Evolutionary conservation across 768 basidiomycete species (phyloP).

Genomic region (Lactarius indigo): DNA sequence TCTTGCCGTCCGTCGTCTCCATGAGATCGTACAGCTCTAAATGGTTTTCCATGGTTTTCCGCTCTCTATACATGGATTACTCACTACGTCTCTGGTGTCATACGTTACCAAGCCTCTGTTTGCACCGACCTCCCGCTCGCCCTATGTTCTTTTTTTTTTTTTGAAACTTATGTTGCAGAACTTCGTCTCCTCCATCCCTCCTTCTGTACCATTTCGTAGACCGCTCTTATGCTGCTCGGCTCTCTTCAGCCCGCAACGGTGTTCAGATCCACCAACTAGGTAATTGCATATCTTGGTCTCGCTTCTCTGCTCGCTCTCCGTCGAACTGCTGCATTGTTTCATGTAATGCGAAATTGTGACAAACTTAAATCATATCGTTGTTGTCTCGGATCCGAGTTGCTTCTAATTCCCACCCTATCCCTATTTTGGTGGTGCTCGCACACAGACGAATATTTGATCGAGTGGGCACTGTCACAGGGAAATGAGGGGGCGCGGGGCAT

Average conservation of each 20-base stretch:
- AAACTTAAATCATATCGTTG: neutral
- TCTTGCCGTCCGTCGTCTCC: neutral
- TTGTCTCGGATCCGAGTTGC: neutral
- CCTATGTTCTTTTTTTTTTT: no score
- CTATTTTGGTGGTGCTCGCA: neutral
- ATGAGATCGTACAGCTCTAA: neutral
- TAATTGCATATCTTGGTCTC: conserved; percentile 20
- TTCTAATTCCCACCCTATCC: neutral
- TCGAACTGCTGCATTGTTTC: conserved; percentile 18
- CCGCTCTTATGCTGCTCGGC: conserved; percentile 8
- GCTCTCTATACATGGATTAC: neutral
- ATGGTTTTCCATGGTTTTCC: no score
- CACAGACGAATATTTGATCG: neutral
- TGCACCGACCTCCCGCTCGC: neutral
- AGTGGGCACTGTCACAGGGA: neutral
- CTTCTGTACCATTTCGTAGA: conserved; percentile 7
- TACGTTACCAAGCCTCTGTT: conserved; percentile 6
- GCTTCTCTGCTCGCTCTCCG: conserved; percentile 3
- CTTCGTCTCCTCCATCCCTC: neutral
- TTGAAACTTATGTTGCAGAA: no score
- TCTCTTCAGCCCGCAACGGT: conserved; percentile 14
- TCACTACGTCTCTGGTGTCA: neutral
- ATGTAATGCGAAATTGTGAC: neutral
- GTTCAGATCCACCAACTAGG: conserved; percentile 16
- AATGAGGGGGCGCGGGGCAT: conserved; percentile 2